Conservation (phyloP, 2,329 filamentous ascomycete species). For the Beauveria brongniartii region DNA sequence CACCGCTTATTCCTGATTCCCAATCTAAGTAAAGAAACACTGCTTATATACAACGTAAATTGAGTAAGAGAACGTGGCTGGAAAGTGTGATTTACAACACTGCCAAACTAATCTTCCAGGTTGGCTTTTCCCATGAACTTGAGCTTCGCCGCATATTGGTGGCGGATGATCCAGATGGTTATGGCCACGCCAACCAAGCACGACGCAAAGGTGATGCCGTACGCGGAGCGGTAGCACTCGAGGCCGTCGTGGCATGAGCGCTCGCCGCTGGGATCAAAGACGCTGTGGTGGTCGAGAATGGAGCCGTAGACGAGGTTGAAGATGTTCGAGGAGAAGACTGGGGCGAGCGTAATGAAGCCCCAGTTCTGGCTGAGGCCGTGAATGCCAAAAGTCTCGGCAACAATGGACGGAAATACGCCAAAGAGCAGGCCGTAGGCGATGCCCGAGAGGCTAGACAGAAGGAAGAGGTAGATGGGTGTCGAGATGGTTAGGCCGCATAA, state of each 20-base stretch:
- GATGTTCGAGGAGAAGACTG: slow-evolving; percentile 78
- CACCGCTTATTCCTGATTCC: neutral
- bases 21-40: neutral
- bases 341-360: slow-evolving; percentile 88
- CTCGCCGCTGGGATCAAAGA: slow-evolving; percentile 59
- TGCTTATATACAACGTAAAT: slow-evolving; percentile 4
- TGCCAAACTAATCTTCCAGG: slow-evolving; percentile 26
- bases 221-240: slow-evolving; percentile 73
- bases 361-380: slow-evolving; percentile 88
- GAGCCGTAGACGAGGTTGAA: slow-evolving; percentile 88
- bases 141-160: slow-evolving; percentile 38
- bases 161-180: slow-evolving; percentile 61
- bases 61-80: neutral
- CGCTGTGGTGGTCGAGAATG: slow-evolving; percentile 74
- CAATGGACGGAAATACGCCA: slow-evolving; percentile 83
- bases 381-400: slow-evolving; percentile 86
- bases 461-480: slow-evolving; percentile 67
- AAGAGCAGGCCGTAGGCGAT: slow-evolving; percentile 90
- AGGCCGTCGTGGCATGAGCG: slow-evolving; percentile 69
- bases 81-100: neutral
- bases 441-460: slow-evolving; percentile 77
- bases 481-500: slow-evolving; percentile 64
- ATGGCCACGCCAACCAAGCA: slow-evolving; percentile 62
- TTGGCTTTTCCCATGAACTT: slow-evolving; percentile 30
- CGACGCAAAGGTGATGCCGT: slow-evolving; percentile 66